Evolutionary conservation across 2,329 filamentous ascomycete genomes (phyloP).

Genomic region (Ilyonectria sp.): DNA sequence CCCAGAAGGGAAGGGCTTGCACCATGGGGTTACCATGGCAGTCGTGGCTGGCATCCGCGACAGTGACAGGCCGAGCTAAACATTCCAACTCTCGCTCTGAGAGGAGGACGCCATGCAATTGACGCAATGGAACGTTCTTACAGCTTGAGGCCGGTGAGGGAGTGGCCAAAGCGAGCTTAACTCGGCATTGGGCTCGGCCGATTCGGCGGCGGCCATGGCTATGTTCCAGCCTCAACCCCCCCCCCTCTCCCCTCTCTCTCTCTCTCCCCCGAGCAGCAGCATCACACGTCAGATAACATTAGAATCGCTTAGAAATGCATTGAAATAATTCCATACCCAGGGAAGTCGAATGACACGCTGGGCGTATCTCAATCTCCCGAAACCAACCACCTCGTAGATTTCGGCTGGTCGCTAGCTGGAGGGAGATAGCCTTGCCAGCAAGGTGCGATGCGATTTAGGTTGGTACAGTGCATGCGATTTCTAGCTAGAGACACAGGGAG

Average conservation of each 20-base stretch:
- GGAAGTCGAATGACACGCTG: background rate
- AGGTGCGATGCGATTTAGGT: background rate
- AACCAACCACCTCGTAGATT: background rate
- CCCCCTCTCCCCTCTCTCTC: background rate
- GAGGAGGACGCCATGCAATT: background rate
- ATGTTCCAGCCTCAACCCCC: background rate
- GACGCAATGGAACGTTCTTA: constrained; percentile 5
- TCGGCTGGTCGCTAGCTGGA: background rate
- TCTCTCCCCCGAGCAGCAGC: background rate
- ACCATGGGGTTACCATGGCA: background rate
- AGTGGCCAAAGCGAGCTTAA: background rate
- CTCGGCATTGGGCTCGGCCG: background rate
- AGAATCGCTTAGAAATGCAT: background rate
- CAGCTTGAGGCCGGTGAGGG: background rate
- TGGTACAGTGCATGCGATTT: background rate
- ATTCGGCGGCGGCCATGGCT: background rate
- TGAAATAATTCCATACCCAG: background rate
- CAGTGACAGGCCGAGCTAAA: background rate
- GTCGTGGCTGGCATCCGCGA: background rate
- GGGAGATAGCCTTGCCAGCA: background rate
- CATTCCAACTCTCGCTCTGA: background rate
- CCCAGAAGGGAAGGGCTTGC: constrained; percentile 7
- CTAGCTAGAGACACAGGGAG: constrained; percentile 8
- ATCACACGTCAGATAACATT: background rate
- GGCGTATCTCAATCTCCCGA: background rate